phyloP scores from a whole-genome alignment of 768 basidiomycete genomes.

The Pulveroboletus sp. region DNA sequence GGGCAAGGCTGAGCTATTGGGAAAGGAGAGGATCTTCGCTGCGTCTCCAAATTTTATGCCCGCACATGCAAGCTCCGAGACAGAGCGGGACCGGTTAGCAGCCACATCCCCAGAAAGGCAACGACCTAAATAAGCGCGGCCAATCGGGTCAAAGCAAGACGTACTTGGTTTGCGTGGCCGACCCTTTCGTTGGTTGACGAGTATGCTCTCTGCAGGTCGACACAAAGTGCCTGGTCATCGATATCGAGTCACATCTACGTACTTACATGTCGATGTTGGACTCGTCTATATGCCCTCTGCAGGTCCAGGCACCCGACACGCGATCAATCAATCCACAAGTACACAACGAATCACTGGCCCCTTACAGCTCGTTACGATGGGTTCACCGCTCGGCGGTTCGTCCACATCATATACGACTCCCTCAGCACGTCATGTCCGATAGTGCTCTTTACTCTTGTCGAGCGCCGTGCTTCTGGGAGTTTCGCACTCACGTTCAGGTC shows the following conservation, averaged over 20 bases:
- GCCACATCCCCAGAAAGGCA: no score
- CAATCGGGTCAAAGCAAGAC: slow-evolving; percentile 3
- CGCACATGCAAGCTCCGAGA: no score
- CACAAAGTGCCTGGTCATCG: no score
- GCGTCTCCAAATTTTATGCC: no score
- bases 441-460: slow-evolving; percentile 60
- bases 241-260: slow-evolving; percentile 1
- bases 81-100: no score
- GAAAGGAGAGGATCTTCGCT: no score
- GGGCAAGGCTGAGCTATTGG: no score
- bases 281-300: slow-evolving; percentile 21
- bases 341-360: slow-evolving; percentile 2
- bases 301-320: not conserved
- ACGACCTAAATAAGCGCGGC: not conserved
- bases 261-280: slow-evolving; percentile 7
- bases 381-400: slow-evolving; percentile 67
- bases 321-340: slow-evolving; percentile 5
- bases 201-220: no score
- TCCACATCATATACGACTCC: slow-evolving; percentile 87
- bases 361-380: slow-evolving; percentile 14
- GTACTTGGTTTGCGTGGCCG: no score
- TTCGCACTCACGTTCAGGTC: slow-evolving; percentile 66
- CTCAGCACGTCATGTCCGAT: slow-evolving; percentile 59
- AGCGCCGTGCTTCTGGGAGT: slow-evolving; percentile 76
- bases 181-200: no score